phyloP scores from a whole-genome alignment of 495 filamentous ascomycete species.

The Saxophila tyrrhenica region DNA sequence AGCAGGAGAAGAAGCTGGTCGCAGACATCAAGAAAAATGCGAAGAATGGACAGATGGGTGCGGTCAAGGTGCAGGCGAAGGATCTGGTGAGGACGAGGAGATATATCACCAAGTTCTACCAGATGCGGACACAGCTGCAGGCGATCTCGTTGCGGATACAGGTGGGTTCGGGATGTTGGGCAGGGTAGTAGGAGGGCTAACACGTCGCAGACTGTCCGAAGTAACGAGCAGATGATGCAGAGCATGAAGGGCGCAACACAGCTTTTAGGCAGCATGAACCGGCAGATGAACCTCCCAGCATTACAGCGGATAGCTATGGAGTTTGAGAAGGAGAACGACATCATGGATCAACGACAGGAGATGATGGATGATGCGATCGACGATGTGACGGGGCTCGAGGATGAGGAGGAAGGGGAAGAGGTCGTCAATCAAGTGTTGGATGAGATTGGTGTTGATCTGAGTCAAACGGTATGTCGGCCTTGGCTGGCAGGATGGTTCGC shows the following conservation, averaged over 20 bases:
- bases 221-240: conserved; percentile 99
- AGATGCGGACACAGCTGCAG: conserved; percentile 92
- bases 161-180: conserved; percentile 37
- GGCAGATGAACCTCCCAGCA: conserved; percentile 90
- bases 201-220: conserved; percentile 67
- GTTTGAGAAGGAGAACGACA: conserved; percentile 96
- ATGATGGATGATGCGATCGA: conserved; percentile 99
- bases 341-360: conserved; percentile 97
- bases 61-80: conserved; percentile 94
- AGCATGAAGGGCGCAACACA: conserved; percentile 96
- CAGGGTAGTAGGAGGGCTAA: not conserved
- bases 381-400: conserved; percentile 86
- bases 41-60: conserved; percentile 92
- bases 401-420: conserved; percentile 85
- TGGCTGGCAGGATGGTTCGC: conserved; percentile 15
- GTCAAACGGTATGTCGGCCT: conserved; percentile 66
- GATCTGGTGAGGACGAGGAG: conserved; percentile 86
- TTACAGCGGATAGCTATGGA: conserved; percentile 97
- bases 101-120: conserved; percentile 97
- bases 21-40: conserved; percentile 94
- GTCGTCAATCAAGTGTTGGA: conserved; percentile 92
- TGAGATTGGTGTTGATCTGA: conserved; percentile 90
- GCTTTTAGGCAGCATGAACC: conserved; percentile 90
- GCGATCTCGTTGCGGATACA: conserved; percentile 92
- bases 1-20: conserved; percentile 95